Evolutionary conservation across 768 basidiomycete genomes (phyloP), one percentile per base, ranked within the genome.

Genomic region (Suillus ampliporus): DNA sequence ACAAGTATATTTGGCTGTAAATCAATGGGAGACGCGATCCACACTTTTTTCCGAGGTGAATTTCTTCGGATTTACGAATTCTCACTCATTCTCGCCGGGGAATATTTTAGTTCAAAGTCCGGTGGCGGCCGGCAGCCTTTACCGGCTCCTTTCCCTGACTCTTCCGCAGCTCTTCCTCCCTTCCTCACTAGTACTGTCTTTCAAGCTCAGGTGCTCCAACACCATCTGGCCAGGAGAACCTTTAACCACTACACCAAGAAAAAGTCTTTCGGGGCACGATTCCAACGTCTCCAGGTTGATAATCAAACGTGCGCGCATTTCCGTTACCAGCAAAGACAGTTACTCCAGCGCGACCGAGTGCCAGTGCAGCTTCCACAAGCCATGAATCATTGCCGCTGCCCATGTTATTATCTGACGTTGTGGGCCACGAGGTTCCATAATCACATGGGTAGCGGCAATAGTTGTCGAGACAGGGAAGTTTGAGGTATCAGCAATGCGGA

Each of bases 401-500:
- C n/a, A n/a, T n/a, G n/a, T 31, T 31, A 6, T 31, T 6, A 31
- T 31, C 31, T 3, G 3, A 31, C 31, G 6, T 6, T 9, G 19
- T 19, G 8, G 41, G 14, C 81, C 85, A 41, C 82, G 85, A n/a
- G 78, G 78, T 52, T 85, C 78, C 21, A 86, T 78, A 8, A 71
- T 77, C 2, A 86, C 81, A 69, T 86, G 83, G 1, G 82, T 85
- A 6, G 82, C 84, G 14, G 82, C 77, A 35, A 86, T 84, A 1
- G 78, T 82, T 52, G 79, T 74, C 0, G 85, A 74, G n/a, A 82
- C 78, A 14, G 69, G 70, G 71, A 87, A 87, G 2, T 78, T 82
- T 41, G 77, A 74, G 0, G 82, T 81, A 70, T 87, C 86, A 19
- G 83, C 81, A 41, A 85, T 77, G 68, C 85, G 86, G 53, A 84